Percentiles rank a stretch among this genome's conserved stretches.
Conservation (phyloP, 2,329 filamentous ascomycete species). For the Lachnellula willkommii region DNA sequence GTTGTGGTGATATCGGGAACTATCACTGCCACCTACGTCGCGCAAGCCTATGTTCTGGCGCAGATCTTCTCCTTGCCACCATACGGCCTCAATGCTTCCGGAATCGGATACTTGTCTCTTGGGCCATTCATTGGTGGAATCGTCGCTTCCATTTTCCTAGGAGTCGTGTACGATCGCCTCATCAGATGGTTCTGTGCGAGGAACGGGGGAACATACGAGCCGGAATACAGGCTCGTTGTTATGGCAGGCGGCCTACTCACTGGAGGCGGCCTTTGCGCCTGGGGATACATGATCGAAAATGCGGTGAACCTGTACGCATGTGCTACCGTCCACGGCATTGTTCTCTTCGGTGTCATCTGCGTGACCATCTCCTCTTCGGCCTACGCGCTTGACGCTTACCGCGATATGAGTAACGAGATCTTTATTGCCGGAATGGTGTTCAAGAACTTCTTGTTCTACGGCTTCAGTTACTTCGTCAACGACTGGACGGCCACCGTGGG, state of each 20-base stretch:
- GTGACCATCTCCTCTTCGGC: constrained; percentile 31
- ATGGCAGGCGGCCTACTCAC: constrained; percentile 32
- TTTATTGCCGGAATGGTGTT: constrained; percentile 40
- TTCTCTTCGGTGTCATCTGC: constrained; percentile 24
- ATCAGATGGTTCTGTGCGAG: constrained; percentile 41
- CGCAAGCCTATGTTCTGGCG: constrained; percentile 38
- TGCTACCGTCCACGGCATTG: constrained; percentile 30
- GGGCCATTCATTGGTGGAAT: constrained; percentile 37
- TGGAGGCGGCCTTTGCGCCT: constrained; percentile 36
- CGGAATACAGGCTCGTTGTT: constrained; percentile 43
- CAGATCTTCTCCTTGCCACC: constrained; percentile 45
- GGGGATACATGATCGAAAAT: constrained; percentile 31
- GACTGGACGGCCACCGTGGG: constrained; percentile 35
- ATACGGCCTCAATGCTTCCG: constrained; percentile 38
- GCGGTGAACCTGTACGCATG: constrained; percentile 27
- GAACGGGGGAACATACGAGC: constrained; percentile 49
- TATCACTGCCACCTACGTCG: constrained; percentile 39
- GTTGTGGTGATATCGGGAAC: constrained; percentile 42
- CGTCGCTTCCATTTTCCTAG: constrained; percentile 32
- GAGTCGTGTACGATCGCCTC: constrained; percentile 33
- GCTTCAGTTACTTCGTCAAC: constrained; percentile 39
- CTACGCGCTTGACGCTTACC: constrained; percentile 37
- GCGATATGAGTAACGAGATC: constrained; percentile 38
- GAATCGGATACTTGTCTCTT: constrained; percentile 40
- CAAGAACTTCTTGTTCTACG: constrained; percentile 40